Evolutionary conservation across 164 flowering plant genomes (phyloP), one percentile per base, ranked within the genome.

Genomic region (Kalanchoe fedtschenkoi): DNA sequence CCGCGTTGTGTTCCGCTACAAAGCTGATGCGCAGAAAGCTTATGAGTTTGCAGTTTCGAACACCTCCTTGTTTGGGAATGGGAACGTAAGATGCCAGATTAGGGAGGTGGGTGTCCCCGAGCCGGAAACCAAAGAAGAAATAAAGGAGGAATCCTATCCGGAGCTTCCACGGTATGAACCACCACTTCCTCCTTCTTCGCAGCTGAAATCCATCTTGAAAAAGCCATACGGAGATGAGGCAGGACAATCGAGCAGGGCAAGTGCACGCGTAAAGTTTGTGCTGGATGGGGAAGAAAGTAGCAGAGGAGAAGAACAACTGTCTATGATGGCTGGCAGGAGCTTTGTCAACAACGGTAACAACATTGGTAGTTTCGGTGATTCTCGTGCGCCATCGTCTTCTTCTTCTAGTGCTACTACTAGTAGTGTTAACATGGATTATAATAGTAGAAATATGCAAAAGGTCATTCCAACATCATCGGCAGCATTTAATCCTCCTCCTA

Each of bases 261-360:
- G 72, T 26, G 73, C 89, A 0, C 86, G 96, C 65, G 99, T 95
- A 66, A 88, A 87, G 75, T 95, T 91, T 79, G 65, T 82, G 71
- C 78, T 91, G 79, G 91, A 83, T 54, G 95, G 79, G 74, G 93
- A 80, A 28, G 90, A 80, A 65, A 76, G 72, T 72, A 66, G 66
- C 72, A 75, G 69, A 76, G 73, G 77, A 72, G 74, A 62, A 46
- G 79, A 76, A 53, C 78, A 68, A 63, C n/a, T n/a, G n/a, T 30
- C 47, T 75, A 73, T 67, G 71, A 74, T 70, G 72, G 72, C 71
- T 69, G 72, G 69, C 71, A 74, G 73, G 61, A 77, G 68, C 77
- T 80, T 72, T 68, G 66, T 44, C n/a, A n/a, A n/a, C n/a, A n/a
- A n/a, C n/a, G n/a, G n/a, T n/a, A n/a, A n/a, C n/a, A n/a, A n/a